These are phyloP conservation scores for Cerioporus squamosus DNA, from an alignment of 1,284 basidiomycete species.

Conservation along the genomic window DNA sequence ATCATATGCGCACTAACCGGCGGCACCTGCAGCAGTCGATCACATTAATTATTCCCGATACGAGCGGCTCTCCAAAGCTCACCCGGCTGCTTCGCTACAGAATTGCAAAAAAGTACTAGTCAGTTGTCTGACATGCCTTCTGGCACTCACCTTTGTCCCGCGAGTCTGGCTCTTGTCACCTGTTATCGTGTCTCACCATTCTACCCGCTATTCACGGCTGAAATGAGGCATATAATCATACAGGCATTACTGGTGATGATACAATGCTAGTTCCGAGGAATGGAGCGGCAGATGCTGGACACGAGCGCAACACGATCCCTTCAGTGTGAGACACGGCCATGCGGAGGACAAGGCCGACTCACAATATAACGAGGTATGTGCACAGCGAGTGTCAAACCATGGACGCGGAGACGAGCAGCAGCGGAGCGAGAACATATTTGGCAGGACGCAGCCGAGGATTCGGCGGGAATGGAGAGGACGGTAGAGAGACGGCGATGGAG, in stretches of 20 bases:
- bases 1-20: too few relatives aligned
- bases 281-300: background rate
- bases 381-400: background rate
- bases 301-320: background rate
- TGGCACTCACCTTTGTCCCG: too few relatives aligned
- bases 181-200: background rate
- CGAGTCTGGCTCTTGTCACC: background rate
- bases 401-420: background rate
- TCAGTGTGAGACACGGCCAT: background rate
- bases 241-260: conserved; percentile 1
- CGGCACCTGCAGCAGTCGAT: too few relatives aligned
- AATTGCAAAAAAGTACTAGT: too few relatives aligned
- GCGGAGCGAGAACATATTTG: background rate
- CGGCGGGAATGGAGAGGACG: background rate
- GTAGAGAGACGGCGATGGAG: conserved; percentile 9
- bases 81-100: too few relatives aligned
- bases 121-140: too few relatives aligned
- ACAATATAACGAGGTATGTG: conserved; percentile 1
- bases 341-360: background rate
- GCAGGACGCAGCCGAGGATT: background rate
- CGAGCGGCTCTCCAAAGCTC: too few relatives aligned
- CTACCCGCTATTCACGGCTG: background rate
- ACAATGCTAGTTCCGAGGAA: conserved; percentile 1
- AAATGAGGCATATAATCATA: conserved; percentile 1
- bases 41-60: too few relatives aligned